Evolutionary conservation across 305 asterid species (phyloP).

Genomic region (Fraxinus sp.): DNA sequence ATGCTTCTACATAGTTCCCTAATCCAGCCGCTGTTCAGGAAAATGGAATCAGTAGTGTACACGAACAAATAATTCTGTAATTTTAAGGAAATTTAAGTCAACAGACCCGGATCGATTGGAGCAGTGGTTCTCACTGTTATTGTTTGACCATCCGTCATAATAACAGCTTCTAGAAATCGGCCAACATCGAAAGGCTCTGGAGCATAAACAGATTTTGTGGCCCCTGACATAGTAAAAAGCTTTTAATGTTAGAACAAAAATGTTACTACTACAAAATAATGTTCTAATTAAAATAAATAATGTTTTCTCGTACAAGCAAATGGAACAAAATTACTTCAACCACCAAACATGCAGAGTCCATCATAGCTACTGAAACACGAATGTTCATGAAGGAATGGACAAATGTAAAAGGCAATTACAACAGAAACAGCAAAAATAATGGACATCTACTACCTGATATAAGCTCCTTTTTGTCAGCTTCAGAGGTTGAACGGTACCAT

Average conservation of each 20-base stretch:
- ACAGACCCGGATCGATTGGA: constrained; percentile 86
- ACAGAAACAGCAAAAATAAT: neutral
- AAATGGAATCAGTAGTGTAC: constrained; percentile 20
- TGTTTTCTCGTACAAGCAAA: neutral
- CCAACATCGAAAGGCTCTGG: constrained; percentile 96
- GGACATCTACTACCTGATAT: constrained; percentile 56
- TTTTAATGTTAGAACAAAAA: constrained; percentile 7
- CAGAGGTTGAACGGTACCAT: constrained; percentile 77
- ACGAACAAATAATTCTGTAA: neutral
- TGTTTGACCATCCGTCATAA: constrained; percentile 42
- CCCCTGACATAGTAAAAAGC: constrained; percentile 49
- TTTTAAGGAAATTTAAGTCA: neutral
- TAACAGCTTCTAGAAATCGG: constrained; percentile 70
- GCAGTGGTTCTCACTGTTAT: constrained; percentile 55
- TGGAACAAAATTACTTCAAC: neutral
- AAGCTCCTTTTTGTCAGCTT: constrained; percentile 68
- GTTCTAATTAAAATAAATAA: neutral
- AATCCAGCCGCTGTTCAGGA: constrained; percentile 80
- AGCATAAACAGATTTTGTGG: constrained; percentile 84
- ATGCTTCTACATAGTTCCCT: constrained; percentile 95
- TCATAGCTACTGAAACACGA: neutral
- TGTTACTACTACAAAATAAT: neutral
- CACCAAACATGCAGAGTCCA: too few species aligned
- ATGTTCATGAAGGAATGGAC: neutral
- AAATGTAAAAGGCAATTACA: neutral